Percentiles rank a stretch among this genome's conserved stretches.
phyloP scores from a whole-genome alignment of 176 grass and related monocot species.

The Pontederia crassipes region DNA sequence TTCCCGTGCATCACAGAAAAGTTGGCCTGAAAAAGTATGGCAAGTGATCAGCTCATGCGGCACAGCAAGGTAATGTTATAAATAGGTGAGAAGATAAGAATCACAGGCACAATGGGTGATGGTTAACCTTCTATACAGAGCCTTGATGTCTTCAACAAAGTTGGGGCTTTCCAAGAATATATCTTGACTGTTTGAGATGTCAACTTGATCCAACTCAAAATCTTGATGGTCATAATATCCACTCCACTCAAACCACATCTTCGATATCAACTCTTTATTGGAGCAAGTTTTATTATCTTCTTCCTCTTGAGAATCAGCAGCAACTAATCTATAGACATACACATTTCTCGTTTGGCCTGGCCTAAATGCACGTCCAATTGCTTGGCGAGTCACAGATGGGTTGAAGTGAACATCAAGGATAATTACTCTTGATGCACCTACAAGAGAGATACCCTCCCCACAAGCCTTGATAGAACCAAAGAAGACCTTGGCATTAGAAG shows the following conservation, averaged over 20 bases:
- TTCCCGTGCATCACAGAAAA: no score
- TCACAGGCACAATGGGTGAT: no score
- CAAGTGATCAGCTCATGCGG: no score
- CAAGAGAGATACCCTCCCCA: slow-evolving; percentile 87
- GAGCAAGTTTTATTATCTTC: slow-evolving; percentile 47
- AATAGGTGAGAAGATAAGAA: no score
- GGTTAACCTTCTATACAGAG: slow-evolving; percentile 64
- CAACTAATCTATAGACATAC: slow-evolving; percentile 79
- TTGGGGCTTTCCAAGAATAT: slow-evolving; percentile 47
- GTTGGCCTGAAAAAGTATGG: no score
- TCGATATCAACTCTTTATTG: slow-evolving; percentile 76
- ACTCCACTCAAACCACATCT: slow-evolving; percentile 98
- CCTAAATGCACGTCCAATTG: slow-evolving; percentile 82
- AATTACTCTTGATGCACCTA: slow-evolving; percentile 75
- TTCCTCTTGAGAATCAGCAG: slow-evolving; percentile 58
- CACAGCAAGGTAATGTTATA: no score
- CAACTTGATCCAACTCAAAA: slow-evolving; percentile 56
- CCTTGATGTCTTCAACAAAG: slow-evolving; percentile 58
- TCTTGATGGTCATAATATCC: slow-evolving; percentile 43
- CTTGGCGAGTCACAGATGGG: slow-evolving; percentile 90
- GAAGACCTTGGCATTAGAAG: slow-evolving; percentile 71
- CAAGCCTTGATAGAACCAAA: slow-evolving; percentile 97
- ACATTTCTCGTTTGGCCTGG: slow-evolving; percentile 80
- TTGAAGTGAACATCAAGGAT: slow-evolving; percentile 96
- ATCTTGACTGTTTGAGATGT: slow-evolving; percentile 42